Evolutionary conservation across 129 eudicot genomes (phyloP).

Genomic region (Escallonia rubra): DNA sequence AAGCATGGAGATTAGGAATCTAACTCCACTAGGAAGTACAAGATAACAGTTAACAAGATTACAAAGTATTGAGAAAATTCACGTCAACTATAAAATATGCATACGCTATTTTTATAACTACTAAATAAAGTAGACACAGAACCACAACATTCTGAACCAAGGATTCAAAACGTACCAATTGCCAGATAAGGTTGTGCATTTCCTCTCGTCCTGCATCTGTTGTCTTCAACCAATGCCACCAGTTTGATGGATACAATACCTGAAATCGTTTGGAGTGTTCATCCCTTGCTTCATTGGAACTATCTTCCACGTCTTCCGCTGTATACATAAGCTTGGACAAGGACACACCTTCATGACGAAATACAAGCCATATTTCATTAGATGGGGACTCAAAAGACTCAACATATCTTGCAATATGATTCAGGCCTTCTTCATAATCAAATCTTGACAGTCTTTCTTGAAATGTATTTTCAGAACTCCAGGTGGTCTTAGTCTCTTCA

Average conservation of each 20-base stretch:
- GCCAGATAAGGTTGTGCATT: slow-evolving; percentile 77
- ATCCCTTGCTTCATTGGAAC: slow-evolving; percentile 35
- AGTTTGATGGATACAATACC: slow-evolving; percentile 77
- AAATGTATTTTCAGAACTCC: slow-evolving; percentile 20
- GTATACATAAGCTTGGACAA: slow-evolving; percentile 93
- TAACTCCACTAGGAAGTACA: too few relatives aligned
- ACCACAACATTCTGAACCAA: background rate
- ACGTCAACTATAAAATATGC: too few relatives aligned
- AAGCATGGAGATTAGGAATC: too few relatives aligned
- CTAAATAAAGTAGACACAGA: too few relatives aligned
- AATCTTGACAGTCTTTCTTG: slow-evolving; percentile 18
- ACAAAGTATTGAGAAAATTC: too few relatives aligned
- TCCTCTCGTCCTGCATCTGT: slow-evolving; percentile 88
- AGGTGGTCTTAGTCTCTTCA: slow-evolving; percentile 22
- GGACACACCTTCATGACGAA: slow-evolving; percentile 89
- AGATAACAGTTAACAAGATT: too few relatives aligned
- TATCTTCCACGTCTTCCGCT: slow-evolving; percentile 54
- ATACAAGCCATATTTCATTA: slow-evolving; percentile 98
- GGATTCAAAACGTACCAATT: slow-evolving; percentile 53
- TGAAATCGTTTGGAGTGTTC: slow-evolving; percentile 59
- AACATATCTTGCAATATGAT: slow-evolving; percentile 92
- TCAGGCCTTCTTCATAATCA: slow-evolving; percentile 70
- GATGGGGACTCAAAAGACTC: slow-evolving; percentile 93
- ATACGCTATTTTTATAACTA: too few relatives aligned
- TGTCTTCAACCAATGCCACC: slow-evolving; percentile 99